Evolutionary conservation across 352 stramenopile genomes (phyloP).

Genomic region (Phytophthora boehmeriae): DNA sequence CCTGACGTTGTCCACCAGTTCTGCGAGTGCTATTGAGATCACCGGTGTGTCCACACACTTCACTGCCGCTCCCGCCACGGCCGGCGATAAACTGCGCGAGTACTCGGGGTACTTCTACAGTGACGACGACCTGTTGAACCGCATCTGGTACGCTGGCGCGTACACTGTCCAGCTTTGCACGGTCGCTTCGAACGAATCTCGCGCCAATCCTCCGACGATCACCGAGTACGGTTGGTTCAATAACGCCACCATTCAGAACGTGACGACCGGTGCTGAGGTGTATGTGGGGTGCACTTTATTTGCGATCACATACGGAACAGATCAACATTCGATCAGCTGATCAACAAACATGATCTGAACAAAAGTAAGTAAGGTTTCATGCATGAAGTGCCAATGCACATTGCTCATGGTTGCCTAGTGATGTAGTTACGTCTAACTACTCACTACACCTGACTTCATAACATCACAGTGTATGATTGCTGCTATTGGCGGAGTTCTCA

Average conservation of each 20-base stretch:
- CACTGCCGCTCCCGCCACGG: conserved; percentile 32
- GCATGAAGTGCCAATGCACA: background rate
- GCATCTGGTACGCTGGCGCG: conserved; percentile 44
- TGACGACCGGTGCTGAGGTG: conserved; percentile 34
- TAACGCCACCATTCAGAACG: conserved; percentile 35
- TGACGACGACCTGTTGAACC: conserved; percentile 48
- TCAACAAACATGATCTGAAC: background rate
- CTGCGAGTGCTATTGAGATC: conserved; percentile 25
- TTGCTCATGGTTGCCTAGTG: background rate
- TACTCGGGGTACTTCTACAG: conserved; percentile 49
- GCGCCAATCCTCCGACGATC: conserved; percentile 34
- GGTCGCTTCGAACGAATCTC: conserved; percentile 41
- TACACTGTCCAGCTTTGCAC: conserved; percentile 48
- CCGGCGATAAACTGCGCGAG: conserved; percentile 31
- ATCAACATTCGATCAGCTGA: conserved; percentile 20
- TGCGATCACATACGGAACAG: too few relatives aligned
- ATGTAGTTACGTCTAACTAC: background rate
- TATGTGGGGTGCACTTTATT: too few relatives aligned
- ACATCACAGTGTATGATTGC: too few relatives aligned
- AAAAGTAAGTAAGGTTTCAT: too few relatives aligned
- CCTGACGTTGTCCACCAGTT: conserved; percentile 35
- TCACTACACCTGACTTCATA: background rate
- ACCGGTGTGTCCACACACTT: conserved; percentile 38
- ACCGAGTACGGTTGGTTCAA: conserved; percentile 42
- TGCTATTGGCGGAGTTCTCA: background rate